phyloP scores from a whole-genome alignment of 2,329 filamentous ascomycete genomes.

The Ophiostoma sp. region DNA sequence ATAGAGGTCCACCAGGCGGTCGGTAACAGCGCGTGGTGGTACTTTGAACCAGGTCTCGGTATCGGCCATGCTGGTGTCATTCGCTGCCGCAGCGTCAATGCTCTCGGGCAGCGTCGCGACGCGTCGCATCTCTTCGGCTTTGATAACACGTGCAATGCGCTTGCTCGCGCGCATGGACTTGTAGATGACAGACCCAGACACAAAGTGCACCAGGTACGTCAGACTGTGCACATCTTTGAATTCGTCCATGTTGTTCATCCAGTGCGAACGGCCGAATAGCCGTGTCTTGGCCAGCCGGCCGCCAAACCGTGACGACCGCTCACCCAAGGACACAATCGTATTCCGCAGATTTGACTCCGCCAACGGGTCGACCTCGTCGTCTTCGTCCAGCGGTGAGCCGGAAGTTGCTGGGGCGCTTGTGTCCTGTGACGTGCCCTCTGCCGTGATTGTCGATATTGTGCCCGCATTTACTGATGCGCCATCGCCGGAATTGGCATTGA shows the following conservation, averaged over 20 bases:
- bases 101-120: neutral
- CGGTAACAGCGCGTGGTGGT: constrained; percentile 37
- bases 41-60: constrained; percentile 31
- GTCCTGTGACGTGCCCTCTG: neutral
- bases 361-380: constrained; percentile 3
- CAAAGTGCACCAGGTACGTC: constrained; percentile 33
- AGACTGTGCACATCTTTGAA: constrained; percentile 28
- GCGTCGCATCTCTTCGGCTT: constrained; percentile 31
- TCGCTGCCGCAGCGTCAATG: neutral
- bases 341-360: neutral
- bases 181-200: constrained; percentile 26
- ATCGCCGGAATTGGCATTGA: neutral
- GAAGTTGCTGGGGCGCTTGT: neutral
- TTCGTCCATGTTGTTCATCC: constrained; percentile 28
- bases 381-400: constrained; percentile 13
- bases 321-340: constrained; percentile 4
- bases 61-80: neutral
- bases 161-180: constrained; percentile 39
- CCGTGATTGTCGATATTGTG: neutral
- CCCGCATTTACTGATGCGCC: neutral
- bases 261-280: constrained; percentile 27
- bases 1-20: constrained; percentile 49
- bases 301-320: constrained; percentile 21
- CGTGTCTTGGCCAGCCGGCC: constrained; percentile 28
- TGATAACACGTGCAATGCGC: constrained; percentile 39